A percentile compares a stretch with the other conserved stretches of the same genome.
Evolutionary conservation across 2,329 filamentous ascomycete species (phyloP).

Genomic region (Trichoderma koningiopsis): DNA sequence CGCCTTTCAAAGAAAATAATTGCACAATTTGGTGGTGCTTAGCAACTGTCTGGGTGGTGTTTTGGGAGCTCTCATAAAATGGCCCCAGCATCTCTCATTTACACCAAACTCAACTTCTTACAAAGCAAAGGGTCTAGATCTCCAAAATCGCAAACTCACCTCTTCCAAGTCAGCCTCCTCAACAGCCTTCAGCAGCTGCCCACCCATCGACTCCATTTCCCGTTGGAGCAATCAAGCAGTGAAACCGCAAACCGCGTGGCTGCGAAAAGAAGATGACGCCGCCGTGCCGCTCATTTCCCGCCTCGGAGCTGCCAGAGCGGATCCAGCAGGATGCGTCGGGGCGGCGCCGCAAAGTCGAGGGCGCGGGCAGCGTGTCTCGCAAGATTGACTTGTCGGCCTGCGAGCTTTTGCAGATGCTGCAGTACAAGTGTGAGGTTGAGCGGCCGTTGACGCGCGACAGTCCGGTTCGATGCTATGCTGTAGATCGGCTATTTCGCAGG

Average conservation of each 20-base stretch:
- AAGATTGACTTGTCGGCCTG: constrained; percentile 57
- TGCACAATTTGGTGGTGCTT: not conserved
- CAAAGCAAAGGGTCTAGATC: not conserved
- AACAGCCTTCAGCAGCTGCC: constrained; percentile 55
- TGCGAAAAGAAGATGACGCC: constrained; percentile 53
- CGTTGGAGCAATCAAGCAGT: not conserved
- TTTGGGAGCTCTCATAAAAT: not conserved
- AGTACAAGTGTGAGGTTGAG: constrained; percentile 62
- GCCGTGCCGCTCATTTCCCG: constrained; percentile 58
- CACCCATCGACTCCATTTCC: constrained; percentile 50
- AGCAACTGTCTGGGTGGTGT: not conserved
- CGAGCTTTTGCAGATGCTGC: constrained; percentile 59
- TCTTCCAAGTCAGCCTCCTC: constrained; percentile 61
- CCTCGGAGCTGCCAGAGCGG: constrained; percentile 51
- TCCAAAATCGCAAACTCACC: constrained; percentile 45
- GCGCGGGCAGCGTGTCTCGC: constrained; percentile 35
- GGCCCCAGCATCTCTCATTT: not conserved
- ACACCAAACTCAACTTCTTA: not conserved
- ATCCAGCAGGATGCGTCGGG: constrained; percentile 53
- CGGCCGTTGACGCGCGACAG: constrained; percentile 49
- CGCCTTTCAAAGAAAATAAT: not conserved
- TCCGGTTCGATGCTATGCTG: constrained; percentile 56
- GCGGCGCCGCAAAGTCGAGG: constrained; percentile 54
- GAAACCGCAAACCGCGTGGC: not conserved
- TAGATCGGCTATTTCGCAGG: constrained; percentile 63